Evolutionary conservation across 106 monocot genomes (phyloP).

Genomic region (Triglochin maritima): DNA sequence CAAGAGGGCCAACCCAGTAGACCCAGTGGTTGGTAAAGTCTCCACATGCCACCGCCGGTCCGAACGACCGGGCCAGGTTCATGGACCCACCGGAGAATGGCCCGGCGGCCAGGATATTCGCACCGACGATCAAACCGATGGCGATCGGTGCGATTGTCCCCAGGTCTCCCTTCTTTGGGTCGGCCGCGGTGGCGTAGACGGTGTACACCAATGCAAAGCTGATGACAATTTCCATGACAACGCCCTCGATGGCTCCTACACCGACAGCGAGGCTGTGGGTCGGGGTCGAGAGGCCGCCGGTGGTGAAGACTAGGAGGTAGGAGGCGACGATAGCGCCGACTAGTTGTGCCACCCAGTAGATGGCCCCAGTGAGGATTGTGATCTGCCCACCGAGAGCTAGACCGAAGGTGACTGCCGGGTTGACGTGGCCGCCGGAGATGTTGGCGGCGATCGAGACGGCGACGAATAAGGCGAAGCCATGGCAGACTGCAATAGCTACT

Average conservation of each 20-base stretch:
- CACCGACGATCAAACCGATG: conserved; percentile 78
- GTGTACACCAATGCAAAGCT: conserved; percentile 74
- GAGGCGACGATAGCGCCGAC: conserved; percentile 47
- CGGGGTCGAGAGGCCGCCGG: conserved; percentile 43
- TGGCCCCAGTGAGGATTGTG: conserved; percentile 34
- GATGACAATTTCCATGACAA: conserved; percentile 62
- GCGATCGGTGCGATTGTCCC: conserved; percentile 82
- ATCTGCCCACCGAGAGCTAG: neutral
- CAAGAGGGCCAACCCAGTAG: conserved; percentile 66
- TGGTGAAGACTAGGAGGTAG: conserved; percentile 50
- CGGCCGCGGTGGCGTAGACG: conserved; percentile 53
- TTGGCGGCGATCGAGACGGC: neutral
- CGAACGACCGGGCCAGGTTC: conserved; percentile 78
- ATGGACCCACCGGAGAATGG: conserved; percentile 72
- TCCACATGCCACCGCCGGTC: conserved; percentile 54
- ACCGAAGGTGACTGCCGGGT: neutral
- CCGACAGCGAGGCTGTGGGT: conserved; percentile 43
- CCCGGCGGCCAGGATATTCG: conserved; percentile 76
- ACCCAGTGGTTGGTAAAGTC: conserved; percentile 57
- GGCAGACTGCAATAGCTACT: neutral
- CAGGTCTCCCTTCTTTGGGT: conserved; percentile 29
- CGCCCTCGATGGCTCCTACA: conserved; percentile 32
- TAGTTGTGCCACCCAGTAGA: conserved; percentile 77
- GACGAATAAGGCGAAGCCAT: neutral
- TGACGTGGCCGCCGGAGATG: neutral